Evolutionary conservation across 2,329 filamentous ascomycete genomes (phyloP).

Genomic region (Blumeria hordei): DNA sequence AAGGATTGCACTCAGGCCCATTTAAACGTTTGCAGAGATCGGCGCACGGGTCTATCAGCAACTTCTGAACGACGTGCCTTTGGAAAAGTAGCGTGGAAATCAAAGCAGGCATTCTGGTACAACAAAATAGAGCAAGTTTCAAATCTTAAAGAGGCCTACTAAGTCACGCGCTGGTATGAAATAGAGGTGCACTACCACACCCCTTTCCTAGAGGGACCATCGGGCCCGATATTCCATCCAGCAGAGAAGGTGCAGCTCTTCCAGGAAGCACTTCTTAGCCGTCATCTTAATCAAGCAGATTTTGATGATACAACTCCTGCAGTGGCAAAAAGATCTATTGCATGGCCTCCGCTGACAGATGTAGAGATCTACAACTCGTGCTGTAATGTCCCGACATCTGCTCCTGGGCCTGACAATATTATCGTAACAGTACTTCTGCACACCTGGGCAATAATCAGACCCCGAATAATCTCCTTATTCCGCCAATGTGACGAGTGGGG

Average conservation of each 20-base stretch:
- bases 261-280: background rate
- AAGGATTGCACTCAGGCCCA: background rate
- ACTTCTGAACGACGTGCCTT: background rate
- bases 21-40: too few relatives aligned
- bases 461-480: background rate
- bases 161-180: background rate
- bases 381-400: background rate
- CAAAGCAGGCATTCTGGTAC: background rate
- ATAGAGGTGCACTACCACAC: background rate
- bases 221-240: background rate
- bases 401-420: background rate
- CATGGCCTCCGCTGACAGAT: background rate
- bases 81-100: background rate
- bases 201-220: background rate
- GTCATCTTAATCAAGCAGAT: background rate
- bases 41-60: background rate
- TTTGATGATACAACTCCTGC: background rate
- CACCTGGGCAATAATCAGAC: background rate
- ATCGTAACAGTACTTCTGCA: background rate
- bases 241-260: too few relatives aligned
- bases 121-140: too few relatives aligned
- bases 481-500: background rate
- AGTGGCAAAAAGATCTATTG: too few relatives aligned
- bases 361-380: background rate
- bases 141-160: too few relatives aligned